A percentile compares a stretch with the other conserved stretches of the same genome.
Conservation (phyloP, 805 yeast species). For the Saccharomycopsis sp. region DNA sequence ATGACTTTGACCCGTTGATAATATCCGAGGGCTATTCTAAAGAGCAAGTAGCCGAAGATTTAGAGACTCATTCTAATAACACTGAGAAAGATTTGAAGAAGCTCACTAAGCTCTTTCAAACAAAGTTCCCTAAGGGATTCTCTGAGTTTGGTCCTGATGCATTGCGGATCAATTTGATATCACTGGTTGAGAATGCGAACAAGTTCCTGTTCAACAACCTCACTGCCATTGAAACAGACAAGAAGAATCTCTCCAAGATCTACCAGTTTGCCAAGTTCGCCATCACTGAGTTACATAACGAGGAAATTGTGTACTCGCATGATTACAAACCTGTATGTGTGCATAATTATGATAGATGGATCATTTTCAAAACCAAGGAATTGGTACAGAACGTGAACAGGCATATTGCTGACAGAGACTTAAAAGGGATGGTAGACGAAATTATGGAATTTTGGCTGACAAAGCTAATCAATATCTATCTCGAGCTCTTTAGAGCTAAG, state of each 20-base stretch:
- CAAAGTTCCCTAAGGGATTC: constrained; percentile 90
- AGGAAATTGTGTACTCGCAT: constrained; percentile 64
- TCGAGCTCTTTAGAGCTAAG: constrained; percentile 90
- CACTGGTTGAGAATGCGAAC: neutral
- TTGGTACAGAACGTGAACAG: constrained; percentile 41
- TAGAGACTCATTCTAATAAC: constrained; percentile 64
- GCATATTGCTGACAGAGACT: constrained; percentile 12
- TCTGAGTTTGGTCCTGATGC: constrained; percentile 99
- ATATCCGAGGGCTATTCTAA: constrained; percentile 83
- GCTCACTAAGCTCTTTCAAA: constrained; percentile 79
- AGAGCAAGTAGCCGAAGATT: constrained; percentile 69
- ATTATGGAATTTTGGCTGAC: constrained; percentile 90
- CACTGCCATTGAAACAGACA: constrained; percentile 89
- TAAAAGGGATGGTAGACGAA: constrained; percentile 60
- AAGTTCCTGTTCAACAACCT: constrained; percentile 77
- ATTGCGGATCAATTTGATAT: constrained; percentile 55
- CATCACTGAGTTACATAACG: constrained; percentile 56
- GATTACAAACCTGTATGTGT: constrained; percentile 27
- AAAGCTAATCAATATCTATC: constrained; percentile 92
- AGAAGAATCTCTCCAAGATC: constrained; percentile 98
- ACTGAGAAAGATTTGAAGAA: constrained; percentile 81
- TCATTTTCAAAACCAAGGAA: constrained; percentile 71
- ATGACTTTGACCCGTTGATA: constrained; percentile 91
- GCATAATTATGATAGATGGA: constrained; percentile 79
- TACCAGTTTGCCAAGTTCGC: constrained; percentile 98